Base-by-base conservation (phyloP, 768 basidiomycete genomes). In the Boletus sp. region DNA sequence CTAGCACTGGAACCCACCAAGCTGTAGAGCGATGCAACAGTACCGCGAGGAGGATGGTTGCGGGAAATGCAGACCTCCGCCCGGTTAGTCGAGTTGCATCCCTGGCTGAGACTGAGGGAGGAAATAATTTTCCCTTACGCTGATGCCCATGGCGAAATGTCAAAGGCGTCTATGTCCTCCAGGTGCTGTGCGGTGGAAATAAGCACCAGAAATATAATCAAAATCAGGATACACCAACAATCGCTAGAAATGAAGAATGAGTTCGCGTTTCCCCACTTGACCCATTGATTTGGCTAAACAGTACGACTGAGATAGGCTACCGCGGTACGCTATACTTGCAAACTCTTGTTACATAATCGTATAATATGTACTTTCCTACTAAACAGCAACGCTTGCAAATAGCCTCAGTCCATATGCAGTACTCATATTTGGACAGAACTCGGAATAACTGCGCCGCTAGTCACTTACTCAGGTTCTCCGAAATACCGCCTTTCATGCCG, bases 1-100 rank as follows among this genome's bases (percentile, higher is more conserved):
- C 50, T 33, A 13, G 30, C 34, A 49, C 60, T 56, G 65, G 60
- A 62, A 33, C 47, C 30, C 9, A 41, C 64, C 65, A 66, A 56
- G 65, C 65, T 66, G 65, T 66, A 50, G 51, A 53, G 32, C 49
- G 2, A 50, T 35, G 38, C 15, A n/a, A 37, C 49, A 14, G 14
- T 7, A 19, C 40, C 30, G 25, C 32, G 15, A 21, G 13, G 5
- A 34, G 2, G 27, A 35, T 35, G 14, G 33, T 29, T 15, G 14
- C 17, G 7, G 34, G 0, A 8, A 1, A 46, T 44, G 5, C 17
- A 41, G 15, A 29, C 35, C 21, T 46, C 55, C 13, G 9, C 7
- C 42, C 25, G 15, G 27, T 25, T 23, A 17, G 14, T 53, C 29
- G 47, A 39, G 6, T 15, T n/a, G 33, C 30, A 17, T 49, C 47